A percentile compares a stretch with the other conserved stretches of the same genome.
Evolutionary conservation across 495 filamentous ascomycete genomes (phyloP).

Genomic region (Aspergillus indologenus): DNA sequence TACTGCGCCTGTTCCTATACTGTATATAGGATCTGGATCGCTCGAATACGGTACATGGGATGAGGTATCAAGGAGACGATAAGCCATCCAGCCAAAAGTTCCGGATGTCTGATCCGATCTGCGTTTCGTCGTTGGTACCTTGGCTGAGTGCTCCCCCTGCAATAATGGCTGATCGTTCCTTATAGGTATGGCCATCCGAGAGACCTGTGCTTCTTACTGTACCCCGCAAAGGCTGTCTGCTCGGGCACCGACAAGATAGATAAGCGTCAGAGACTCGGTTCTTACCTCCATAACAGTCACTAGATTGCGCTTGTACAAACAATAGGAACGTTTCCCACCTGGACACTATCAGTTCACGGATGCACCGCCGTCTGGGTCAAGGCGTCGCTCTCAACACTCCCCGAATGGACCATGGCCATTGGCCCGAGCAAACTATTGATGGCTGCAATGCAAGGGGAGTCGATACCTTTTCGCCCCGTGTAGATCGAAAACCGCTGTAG

Average conservation of each 20-base stretch:
- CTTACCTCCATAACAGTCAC: slow-evolving; percentile 11
- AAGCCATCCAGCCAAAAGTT: slow-evolving; percentile 1
- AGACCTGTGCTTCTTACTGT: neutral
- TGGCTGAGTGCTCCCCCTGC: neutral
- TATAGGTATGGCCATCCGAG: neutral
- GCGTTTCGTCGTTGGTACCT: neutral
- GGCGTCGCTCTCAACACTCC: neutral
- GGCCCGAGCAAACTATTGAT: slow-evolving; percentile 34
- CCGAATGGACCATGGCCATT: slow-evolving; percentile 16
- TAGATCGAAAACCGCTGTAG: slow-evolving; percentile 34
- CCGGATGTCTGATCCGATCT: slow-evolving; percentile 12
- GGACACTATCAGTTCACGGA: slow-evolving; percentile 4
- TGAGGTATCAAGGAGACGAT: neutral
- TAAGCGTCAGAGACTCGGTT: slow-evolving; percentile 18
- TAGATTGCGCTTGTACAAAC: slow-evolving; percentile 16
- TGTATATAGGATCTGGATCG: slow-evolving; percentile 7
- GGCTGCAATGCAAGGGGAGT: slow-evolving; percentile 37
- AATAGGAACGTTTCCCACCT: slow-evolving; percentile 12
- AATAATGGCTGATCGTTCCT: neutral
- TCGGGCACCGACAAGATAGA: neutral
- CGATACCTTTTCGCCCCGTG: slow-evolving; percentile 31
- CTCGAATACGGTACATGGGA: slow-evolving; percentile 1
- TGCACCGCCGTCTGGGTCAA: neutral
- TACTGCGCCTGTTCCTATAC: neutral
- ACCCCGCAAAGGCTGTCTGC: neutral